Evolutionary conservation across 306 rosid genomes (phyloP), one percentile per base, ranked within the genome.

Genomic region (Quercus parvula): DNA sequence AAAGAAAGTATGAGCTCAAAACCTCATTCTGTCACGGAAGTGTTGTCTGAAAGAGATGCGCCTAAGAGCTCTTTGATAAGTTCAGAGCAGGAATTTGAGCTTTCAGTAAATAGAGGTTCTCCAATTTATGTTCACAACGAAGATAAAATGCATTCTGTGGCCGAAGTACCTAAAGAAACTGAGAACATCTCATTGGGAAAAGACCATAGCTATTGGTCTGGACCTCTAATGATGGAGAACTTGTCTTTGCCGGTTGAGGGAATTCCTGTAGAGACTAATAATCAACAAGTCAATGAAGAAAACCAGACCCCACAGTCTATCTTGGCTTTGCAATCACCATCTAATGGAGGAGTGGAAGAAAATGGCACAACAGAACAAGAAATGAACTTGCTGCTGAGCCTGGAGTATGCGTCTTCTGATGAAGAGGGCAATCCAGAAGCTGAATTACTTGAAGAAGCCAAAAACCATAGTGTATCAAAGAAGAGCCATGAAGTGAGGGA

Each of bases 111-210:
- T 51, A 5, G 1, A 55, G 58, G 27, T 49, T 59, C 77, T 52
- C 20, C 41, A 17, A 33, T 54, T 59, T 56, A 19, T 24, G 70
- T 35, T 33, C 70, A 41, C 5, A 35, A 41, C 54, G 80, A 56
- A 58, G 55, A 19, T 49, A 77, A 74, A 77, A 63, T 82, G 68
- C 67, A 24, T 73, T 25, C 81, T 52, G 83, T 51, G 64, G 75
- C 49, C 6, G 84, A 74, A 76, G 52, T 68, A 64, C 80, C 70
- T 8, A 73, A 44, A 44, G 88, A 85, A 71, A 75, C 84, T 75
- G 80, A 67, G 75, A 71, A 82, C 74, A 75, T 85, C 82, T 74
- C 85, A n/a, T 77, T 77, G 82, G 54, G 70, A 44, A 85, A 82
- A 46, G 85, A 68, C 38, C n/a, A 5, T 13, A 27, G 72, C 35